phyloP scores from a whole-genome alignment of 768 basidiomycete species.

The Cubamyces sp. region DNA sequence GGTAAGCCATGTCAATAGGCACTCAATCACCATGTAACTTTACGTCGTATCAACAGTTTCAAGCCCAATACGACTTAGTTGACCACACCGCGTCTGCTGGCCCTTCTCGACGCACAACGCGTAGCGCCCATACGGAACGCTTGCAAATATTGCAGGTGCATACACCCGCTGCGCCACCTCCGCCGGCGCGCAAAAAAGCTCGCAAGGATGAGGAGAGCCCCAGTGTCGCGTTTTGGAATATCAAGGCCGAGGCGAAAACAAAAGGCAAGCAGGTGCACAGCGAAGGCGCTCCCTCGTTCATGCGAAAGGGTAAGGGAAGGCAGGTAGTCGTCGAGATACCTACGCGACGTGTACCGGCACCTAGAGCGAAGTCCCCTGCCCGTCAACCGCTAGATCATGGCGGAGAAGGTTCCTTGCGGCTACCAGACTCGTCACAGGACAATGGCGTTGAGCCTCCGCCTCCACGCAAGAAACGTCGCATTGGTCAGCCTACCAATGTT shows the following conservation, averaged over 20 bases:
- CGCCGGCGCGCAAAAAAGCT: neutral
- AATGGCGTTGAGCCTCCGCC: constrained; percentile 4
- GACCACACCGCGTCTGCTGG: constrained; percentile 48
- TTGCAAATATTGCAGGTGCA: constrained; percentile 46
- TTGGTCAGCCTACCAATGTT: neutral
- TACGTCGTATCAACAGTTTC: constrained; percentile 48
- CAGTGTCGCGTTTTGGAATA: constrained; percentile 20
- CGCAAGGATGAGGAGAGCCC: constrained; percentile 7
- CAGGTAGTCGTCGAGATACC: constrained; percentile 2
- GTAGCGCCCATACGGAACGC: constrained; percentile 59
- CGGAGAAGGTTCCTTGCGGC: neutral
- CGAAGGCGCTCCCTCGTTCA: neutral
- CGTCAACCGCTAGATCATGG: too few relatives aligned
- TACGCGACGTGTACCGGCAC: neutral
- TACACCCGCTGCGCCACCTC: constrained; percentile 31
- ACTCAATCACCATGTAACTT: neutral
- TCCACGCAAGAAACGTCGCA: constrained; percentile 27
- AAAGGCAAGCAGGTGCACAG: constrained; percentile 22
- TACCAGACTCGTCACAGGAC: neutral
- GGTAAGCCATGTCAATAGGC: constrained; percentile 45
- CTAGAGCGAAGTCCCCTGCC: neutral
- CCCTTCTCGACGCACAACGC: constrained; percentile 58
- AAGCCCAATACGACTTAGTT: constrained; percentile 63
- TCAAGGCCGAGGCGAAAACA: constrained; percentile 20
- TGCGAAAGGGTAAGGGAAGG: constrained; percentile 5